Percentiles rank a stretch among this genome's conserved stretches.
Evolutionary conservation across 1,284 basidiomycete species (phyloP).

Genomic region (Microbotryum intermedium): DNA sequence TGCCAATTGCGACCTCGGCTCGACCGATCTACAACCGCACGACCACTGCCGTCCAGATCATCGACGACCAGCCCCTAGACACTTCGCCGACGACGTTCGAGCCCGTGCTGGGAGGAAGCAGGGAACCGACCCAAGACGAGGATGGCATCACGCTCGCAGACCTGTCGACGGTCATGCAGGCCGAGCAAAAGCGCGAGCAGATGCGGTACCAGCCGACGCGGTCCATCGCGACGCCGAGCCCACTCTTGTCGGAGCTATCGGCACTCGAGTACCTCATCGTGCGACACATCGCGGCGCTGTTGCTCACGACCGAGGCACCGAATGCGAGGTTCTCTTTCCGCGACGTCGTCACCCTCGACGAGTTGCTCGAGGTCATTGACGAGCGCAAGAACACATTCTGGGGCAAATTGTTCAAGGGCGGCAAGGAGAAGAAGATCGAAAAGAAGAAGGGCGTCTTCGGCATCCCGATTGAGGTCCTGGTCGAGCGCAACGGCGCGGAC

Average conservation of each 20-base stretch:
- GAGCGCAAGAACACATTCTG: conserved; percentile 90
- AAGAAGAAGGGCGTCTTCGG: conserved; percentile 83
- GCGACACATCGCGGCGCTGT: conserved; percentile 81
- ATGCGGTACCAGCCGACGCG: conserved; percentile 37
- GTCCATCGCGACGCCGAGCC: conserved; percentile 55
- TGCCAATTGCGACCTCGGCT: background rate
- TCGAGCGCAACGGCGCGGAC: conserved; percentile 92
- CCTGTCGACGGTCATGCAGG: conserved; percentile 81
- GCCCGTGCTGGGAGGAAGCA: conserved; percentile 16
- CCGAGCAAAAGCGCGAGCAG: conserved; percentile 75
- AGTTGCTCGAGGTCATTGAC: conserved; percentile 87
- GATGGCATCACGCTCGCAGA: conserved; percentile 93
- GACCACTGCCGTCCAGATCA: conserved; percentile 32
- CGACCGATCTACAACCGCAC: conserved; percentile 28
- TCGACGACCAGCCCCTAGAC: conserved; percentile 30
- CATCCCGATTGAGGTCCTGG: conserved; percentile 83
- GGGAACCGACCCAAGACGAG: conserved; percentile 45
- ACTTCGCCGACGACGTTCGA: background rate
- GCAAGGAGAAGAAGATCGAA: conserved; percentile 63
- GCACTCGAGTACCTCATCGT: conserved; percentile 80
- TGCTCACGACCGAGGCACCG: conserved; percentile 55
- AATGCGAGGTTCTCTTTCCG: conserved; percentile 45
- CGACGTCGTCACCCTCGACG: conserved; percentile 53
- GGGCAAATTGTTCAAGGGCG: conserved; percentile 92
- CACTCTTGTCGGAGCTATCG: conserved; percentile 73